These are phyloP conservation scores for Spergularia azorica DNA, from an alignment of 179 eudicot genomes.

Conservation along the genomic window DNA sequence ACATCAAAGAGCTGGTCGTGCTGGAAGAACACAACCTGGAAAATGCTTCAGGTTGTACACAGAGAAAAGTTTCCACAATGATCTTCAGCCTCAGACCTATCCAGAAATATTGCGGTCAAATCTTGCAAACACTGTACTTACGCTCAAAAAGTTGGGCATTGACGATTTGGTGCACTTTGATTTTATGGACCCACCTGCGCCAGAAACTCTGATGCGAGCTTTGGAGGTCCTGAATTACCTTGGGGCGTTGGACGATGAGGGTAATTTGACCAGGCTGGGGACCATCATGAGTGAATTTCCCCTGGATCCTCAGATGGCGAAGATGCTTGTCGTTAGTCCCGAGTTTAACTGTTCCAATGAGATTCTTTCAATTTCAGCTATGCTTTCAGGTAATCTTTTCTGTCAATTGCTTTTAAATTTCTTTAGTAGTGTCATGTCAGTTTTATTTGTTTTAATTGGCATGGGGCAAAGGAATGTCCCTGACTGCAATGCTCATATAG, in stretches of 20 bases:
- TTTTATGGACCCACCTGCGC: conserved; percentile 99
- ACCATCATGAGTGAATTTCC: conserved; percentile 98
- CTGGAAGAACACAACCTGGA: conserved; percentile 99
- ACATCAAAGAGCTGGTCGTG: conserved; percentile 98
- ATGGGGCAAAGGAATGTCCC: conserved; percentile 23
- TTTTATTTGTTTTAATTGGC: conserved; percentile 17
- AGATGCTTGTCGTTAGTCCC: conserved; percentile 93
- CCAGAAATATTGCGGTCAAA: conserved; percentile 94
- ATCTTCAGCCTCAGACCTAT: conserved; percentile 94
- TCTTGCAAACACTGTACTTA: conserved; percentile 91
- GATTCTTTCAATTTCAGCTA: conserved; percentile 88
- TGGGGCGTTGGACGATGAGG: conserved; percentile 97
- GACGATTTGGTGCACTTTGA: conserved; percentile 97
- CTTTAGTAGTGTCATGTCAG: neutral
- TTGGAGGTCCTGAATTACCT: conserved; percentile 88
- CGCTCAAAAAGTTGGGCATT: conserved; percentile 90
- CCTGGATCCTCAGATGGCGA: conserved; percentile 94
- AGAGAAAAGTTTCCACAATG: conserved; percentile 83
- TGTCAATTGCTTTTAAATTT: neutral
- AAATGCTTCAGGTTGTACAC: conserved; percentile 95
- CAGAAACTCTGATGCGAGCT: conserved; percentile 96
- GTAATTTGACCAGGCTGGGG: conserved; percentile 90
- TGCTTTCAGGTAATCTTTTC: conserved; percentile 82
- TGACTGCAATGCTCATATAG: conserved; percentile 19
- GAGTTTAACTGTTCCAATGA: conserved; percentile 94